phyloP scores from a whole-genome alignment of 2,329 filamentous ascomycete genomes.

The Xylariaceae sp. region DNA sequence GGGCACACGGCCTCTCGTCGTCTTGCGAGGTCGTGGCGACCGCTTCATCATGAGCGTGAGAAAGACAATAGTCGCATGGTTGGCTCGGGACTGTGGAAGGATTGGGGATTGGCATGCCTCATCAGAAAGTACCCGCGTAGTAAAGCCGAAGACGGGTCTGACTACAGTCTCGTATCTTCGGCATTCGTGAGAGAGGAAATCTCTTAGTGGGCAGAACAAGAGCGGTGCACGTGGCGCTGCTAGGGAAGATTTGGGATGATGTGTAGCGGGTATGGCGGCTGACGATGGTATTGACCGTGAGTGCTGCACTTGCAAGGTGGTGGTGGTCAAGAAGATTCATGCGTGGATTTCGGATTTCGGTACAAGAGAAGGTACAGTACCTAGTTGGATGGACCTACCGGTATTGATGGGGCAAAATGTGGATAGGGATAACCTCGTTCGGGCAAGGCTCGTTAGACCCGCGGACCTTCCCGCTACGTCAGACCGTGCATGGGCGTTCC shows the following conservation, averaged over 20 bases:
- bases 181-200: slow-evolving; percentile 25
- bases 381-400: slow-evolving; percentile 11
- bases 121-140: slow-evolving; percentile 29
- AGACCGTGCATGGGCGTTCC: slow-evolving; percentile 14
- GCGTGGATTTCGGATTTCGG: slow-evolving; percentile 22
- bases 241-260: slow-evolving; percentile 7
- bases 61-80: slow-evolving; percentile 21
- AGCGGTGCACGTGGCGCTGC: slow-evolving; percentile 17
- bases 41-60: slow-evolving; percentile 13
- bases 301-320: slow-evolving; percentile 4
- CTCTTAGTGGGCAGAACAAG: slow-evolving; percentile 11
- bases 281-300: slow-evolving; percentile 4
- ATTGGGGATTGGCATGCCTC: slow-evolving; percentile 32
- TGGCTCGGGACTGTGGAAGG: slow-evolving; percentile 23
- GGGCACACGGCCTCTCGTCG: slow-evolving; percentile 17
- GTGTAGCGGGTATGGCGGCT: slow-evolving; percentile 9
- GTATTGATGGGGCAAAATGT: slow-evolving; percentile 20
- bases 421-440: slow-evolving; percentile 23
- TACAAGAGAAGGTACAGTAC: slow-evolving; percentile 13
- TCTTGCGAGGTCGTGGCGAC: slow-evolving; percentile 8
- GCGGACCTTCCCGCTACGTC: slow-evolving; percentile 21
- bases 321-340: slow-evolving; percentile 11
- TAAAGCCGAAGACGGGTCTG: slow-evolving; percentile 27
- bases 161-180: slow-evolving; percentile 28
- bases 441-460: slow-evolving; percentile 21